Conservation (phyloP, 768 basidiomycete species). For the Phanerodontia chrysosporium region DNA sequence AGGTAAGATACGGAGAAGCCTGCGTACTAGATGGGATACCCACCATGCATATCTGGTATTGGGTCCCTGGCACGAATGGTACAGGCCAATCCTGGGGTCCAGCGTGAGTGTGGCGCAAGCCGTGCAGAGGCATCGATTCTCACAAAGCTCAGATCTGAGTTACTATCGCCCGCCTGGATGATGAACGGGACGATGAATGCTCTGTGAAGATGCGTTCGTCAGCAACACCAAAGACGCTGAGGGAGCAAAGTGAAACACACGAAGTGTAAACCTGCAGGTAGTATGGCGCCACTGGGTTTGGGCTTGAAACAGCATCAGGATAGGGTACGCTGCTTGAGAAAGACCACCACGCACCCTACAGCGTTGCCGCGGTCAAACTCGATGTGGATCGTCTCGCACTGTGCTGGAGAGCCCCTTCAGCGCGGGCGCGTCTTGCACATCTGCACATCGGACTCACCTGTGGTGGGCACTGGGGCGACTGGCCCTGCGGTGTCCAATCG, state of each 20-base stretch:
- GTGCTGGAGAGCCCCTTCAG: slow-evolving; percentile 19
- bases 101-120: background rate
- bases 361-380: slow-evolving; percentile 24
- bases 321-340: background rate
- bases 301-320: slow-evolving; percentile 30
- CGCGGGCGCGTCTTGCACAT: background rate
- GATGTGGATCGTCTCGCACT: slow-evolving; percentile 30
- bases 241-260: slow-evolving; percentile 29
- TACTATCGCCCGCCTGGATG: slow-evolving; percentile 42
- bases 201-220: slow-evolving; percentile 25
- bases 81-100: slow-evolving; percentile 50
- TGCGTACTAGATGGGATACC: background rate
- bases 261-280: slow-evolving; percentile 59
- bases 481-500: slow-evolving; percentile 26
- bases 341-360: slow-evolving; percentile 21
- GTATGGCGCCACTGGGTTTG: slow-evolving; percentile 53
- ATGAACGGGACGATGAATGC: slow-evolving; percentile 48
- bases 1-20: background rate
- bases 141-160: slow-evolving; percentile 40
- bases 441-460: slow-evolving; percentile 17
- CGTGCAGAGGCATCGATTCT: slow-evolving; percentile 13
- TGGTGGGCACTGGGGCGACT: slow-evolving; percentile 29
- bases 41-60: slow-evolving; percentile 72
- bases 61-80: slow-evolving; percentile 54
- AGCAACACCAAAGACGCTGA: too few species aligned